Conservation (phyloP, 2,329 filamentous ascomycete species). For the Cladosporium halotolerans region DNA sequence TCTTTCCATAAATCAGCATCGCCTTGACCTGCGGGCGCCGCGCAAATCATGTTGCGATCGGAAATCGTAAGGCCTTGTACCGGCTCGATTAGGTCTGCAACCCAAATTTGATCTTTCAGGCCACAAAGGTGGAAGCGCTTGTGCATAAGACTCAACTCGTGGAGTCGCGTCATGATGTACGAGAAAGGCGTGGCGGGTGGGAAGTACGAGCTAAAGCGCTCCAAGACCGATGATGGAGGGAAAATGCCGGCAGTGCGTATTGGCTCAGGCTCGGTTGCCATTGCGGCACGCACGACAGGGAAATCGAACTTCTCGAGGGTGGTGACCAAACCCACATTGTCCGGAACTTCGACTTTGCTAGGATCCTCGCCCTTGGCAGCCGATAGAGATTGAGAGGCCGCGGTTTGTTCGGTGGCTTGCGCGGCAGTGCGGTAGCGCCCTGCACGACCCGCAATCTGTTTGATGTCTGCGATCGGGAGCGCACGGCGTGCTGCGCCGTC, state of each 20-base stretch:
- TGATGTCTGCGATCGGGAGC: conserved; percentile 70
- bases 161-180: conserved; percentile 71
- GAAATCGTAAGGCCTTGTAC: conserved; percentile 60
- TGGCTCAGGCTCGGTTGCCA: conserved; percentile 58
- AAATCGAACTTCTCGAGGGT: conserved; percentile 69
- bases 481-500: conserved; percentile 53
- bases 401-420: conserved; percentile 35
- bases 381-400: conserved; percentile 22
- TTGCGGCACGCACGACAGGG: conserved; percentile 53
- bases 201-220: conserved; percentile 76
- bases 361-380: conserved; percentile 24
- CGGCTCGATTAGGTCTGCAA: conserved; percentile 69
- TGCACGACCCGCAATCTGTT: conserved; percentile 90
- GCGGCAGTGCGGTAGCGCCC: conserved; percentile 74
- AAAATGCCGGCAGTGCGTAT: conserved; percentile 67
- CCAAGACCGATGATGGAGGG: conserved; percentile 63
- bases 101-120: conserved; percentile 54
- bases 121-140: conserved; percentile 65
- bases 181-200: conserved; percentile 73
- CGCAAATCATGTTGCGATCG: conserved; percentile 70
- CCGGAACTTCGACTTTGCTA: conserved; percentile 12
- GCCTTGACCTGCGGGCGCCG: conserved; percentile 59
- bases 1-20: conserved; percentile 38
- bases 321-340: conserved; percentile 64
- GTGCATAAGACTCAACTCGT: conserved; percentile 60